These are phyloP conservation scores for Datisca glomerata DNA, from an alignment of 306 rosid genomes.

Conservation along the genomic window DNA sequence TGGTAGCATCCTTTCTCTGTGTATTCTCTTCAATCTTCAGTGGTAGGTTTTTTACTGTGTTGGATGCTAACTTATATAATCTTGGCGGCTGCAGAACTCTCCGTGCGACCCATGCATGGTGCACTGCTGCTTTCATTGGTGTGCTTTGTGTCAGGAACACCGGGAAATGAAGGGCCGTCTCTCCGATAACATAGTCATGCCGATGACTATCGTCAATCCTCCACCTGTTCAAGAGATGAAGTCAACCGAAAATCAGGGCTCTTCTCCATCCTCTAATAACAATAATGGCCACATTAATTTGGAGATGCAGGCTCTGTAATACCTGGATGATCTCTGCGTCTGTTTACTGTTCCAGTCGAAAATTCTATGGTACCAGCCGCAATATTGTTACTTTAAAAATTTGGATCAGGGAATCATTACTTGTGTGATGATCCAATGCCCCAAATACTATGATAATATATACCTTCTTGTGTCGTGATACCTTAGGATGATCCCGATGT, in stretches of 20 bases:
- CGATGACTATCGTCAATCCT: slow-evolving; percentile 74
- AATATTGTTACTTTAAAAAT: too few relatives aligned
- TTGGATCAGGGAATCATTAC: too few relatives aligned
- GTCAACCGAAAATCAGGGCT: slow-evolving; percentile 25
- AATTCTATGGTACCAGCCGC: too few relatives aligned
- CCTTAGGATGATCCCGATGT: too few relatives aligned
- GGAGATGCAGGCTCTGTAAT: slow-evolving; percentile 83
- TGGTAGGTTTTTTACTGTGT: too few relatives aligned
- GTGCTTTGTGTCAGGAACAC: slow-evolving; percentile 97
- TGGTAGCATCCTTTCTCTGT: too few relatives aligned
- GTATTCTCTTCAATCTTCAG: too few relatives aligned
- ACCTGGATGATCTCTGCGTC: not conserved
- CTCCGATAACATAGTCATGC: slow-evolving; percentile 38
- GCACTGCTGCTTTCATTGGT: slow-evolving; percentile 92
- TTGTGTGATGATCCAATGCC: too few relatives aligned
- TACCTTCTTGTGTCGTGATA: too few relatives aligned
- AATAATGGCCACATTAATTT: slow-evolving; percentile 41
- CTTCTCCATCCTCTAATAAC: slow-evolving; percentile 37
- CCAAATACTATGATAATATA: too few relatives aligned
- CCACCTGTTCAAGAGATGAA: slow-evolving; percentile 88
- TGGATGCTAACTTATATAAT: too few relatives aligned
- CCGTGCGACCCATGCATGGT: slow-evolving; percentile 89
- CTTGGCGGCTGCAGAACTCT: slow-evolving; percentile 65
- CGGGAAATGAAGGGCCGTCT: slow-evolving; percentile 88
- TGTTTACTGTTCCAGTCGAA: too few relatives aligned